Conservation (phyloP, 805 yeast species). For the Wickerhamiella spandovensis region DNA sequence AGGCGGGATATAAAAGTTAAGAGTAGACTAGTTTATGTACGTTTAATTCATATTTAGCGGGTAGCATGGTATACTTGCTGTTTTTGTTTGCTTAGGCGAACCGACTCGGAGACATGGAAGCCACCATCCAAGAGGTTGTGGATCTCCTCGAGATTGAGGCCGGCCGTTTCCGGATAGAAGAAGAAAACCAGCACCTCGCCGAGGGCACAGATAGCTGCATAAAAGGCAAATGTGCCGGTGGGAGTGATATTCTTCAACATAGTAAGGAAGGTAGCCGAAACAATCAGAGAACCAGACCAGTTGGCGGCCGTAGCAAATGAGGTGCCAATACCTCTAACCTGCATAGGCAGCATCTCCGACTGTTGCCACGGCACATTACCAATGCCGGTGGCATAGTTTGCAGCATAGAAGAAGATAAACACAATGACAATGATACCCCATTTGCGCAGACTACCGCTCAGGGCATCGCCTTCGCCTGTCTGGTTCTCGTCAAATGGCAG, state of each 20-base stretch:
- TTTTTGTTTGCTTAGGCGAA: constrained; percentile 33
- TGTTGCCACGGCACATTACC: constrained; percentile 99
- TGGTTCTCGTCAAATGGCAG: constrained; percentile 48
- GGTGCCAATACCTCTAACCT: constrained; percentile 84
- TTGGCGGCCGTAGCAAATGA: constrained; percentile 85
- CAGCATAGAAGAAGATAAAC: constrained; percentile 77
- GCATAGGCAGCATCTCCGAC: constrained; percentile 86
- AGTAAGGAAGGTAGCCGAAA: constrained; percentile 84
- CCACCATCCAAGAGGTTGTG: constrained; percentile 72
- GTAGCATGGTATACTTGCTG: constrained; percentile 8
- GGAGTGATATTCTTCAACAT: constrained; percentile 91
- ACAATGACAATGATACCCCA: constrained; percentile 86
- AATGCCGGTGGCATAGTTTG: constrained; percentile 83
- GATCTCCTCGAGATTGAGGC: constrained; percentile 82
- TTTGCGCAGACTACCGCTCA: constrained; percentile 22
- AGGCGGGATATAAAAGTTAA: too few species aligned
- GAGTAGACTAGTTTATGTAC: too few species aligned
- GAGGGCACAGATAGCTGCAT: constrained; percentile 65
- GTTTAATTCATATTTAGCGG: neutral
- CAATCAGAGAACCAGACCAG: constrained; percentile 89
- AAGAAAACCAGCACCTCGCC: constrained; percentile 65
- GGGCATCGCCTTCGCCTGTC: constrained; percentile 25
- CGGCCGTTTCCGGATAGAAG: constrained; percentile 86
- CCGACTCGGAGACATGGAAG: constrained; percentile 63
- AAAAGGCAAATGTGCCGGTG: constrained; percentile 84